Evolutionary conservation across 2,329 filamentous ascomycete genomes (phyloP).

Genomic region (Didymella glomerata): DNA sequence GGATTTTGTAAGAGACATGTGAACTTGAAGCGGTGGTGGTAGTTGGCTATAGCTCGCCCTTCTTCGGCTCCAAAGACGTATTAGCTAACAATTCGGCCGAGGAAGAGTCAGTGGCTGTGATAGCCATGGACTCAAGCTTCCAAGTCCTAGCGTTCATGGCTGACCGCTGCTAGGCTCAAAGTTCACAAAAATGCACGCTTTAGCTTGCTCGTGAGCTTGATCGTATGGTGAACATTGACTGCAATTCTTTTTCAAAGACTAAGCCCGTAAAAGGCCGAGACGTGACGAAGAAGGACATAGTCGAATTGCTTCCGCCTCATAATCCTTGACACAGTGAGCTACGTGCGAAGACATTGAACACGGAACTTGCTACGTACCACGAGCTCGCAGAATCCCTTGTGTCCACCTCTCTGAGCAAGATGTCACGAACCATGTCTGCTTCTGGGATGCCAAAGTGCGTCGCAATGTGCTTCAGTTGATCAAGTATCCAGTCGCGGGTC

Average conservation of each 20-base stretch:
- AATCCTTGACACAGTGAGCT: not conserved
- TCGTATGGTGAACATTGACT: not conserved
- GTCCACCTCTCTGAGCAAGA: not conserved
- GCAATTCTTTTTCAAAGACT: not conserved
- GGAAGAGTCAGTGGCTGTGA: too few species aligned
- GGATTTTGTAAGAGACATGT: constrained; percentile 20
- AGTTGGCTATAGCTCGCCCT: not conserved
- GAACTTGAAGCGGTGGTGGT: not conserved
- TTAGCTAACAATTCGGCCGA: not conserved
- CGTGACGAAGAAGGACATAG: not conserved
- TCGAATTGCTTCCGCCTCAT: constrained; percentile 3
- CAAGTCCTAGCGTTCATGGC: not conserved
- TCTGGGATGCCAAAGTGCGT: constrained; percentile 1
- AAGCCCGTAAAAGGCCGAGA: not conserved
- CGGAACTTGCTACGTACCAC: not conserved
- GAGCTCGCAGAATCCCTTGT: not conserved
- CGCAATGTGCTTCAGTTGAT: not conserved
- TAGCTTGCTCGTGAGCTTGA: not conserved
- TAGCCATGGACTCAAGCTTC: too few species aligned
- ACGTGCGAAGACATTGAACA: not conserved
- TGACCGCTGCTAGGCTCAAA: not conserved
- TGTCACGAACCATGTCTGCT: not conserved
- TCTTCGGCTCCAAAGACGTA: not conserved
- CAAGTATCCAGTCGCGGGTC: constrained; percentile 1
- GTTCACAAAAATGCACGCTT: too few species aligned